A percentile compares a stretch with the other conserved stretches of the same genome.
These are phyloP conservation scores for Brassica juncea DNA, from an alignment of 345 rosid genomes.

Conservation along the genomic window DNA sequence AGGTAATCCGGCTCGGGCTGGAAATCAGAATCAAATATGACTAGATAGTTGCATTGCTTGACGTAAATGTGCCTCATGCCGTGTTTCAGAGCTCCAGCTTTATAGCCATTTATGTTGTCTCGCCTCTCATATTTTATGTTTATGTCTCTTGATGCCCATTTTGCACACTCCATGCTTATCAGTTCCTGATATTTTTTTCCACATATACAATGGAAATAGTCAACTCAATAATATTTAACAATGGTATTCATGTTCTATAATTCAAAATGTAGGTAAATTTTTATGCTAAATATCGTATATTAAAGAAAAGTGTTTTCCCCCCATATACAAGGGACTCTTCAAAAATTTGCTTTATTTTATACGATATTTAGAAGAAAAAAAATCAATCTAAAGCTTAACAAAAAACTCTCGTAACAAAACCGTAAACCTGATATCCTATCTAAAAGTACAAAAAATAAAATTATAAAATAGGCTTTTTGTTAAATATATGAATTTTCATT, in stretches of 20 bases:
- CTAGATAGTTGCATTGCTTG: constrained; percentile 45
- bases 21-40: constrained; percentile 57
- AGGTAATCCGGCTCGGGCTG: constrained; percentile 52
- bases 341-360: neutral
- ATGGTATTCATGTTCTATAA: neutral
- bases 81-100: constrained; percentile 54
- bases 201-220: neutral
- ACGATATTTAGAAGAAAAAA: neutral
- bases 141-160: constrained; percentile 37
- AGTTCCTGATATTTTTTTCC: constrained; percentile 12
- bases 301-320: neutral
- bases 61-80: constrained; percentile 54
- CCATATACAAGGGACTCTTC: neutral
- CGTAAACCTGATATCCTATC: neutral
- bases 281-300: neutral
- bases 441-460: neutral
- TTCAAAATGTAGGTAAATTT: neutral
- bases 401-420: neutral
- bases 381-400: neutral
- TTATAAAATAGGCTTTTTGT: too few relatives aligned
- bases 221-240: neutral
- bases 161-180: constrained; percentile 27
- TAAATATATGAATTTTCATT: too few relatives aligned
- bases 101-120: constrained; percentile 53
- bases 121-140: constrained; percentile 35